Percentiles rank a stretch among this genome's conserved stretches.
These are phyloP conservation scores for Annona squamosa DNA, from an alignment of 164 flowering plant species.

Conservation along the genomic window DNA sequence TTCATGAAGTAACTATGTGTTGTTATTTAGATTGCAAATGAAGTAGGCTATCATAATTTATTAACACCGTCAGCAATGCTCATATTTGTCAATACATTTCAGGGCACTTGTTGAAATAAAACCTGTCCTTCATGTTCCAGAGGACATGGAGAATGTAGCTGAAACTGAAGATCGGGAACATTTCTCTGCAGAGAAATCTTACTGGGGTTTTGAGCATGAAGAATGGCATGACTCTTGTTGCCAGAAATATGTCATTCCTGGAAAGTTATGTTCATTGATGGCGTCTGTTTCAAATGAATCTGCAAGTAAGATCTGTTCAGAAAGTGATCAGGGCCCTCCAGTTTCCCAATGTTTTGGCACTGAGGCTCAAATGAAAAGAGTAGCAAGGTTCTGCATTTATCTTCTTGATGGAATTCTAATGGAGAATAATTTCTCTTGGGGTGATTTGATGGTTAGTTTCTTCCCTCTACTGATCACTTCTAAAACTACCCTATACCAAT, in stretches of 20 bases:
- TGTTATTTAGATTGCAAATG: background rate
- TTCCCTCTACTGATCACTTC: background rate
- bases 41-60: background rate
- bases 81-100: conserved; percentile 15
- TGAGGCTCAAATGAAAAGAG: conserved; percentile 31
- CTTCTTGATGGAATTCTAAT: conserved; percentile 47
- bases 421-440: conserved; percentile 64
- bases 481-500: background rate
- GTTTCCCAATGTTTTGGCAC: conserved; percentile 15
- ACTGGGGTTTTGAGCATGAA: conserved; percentile 56
- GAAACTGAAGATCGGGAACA: conserved; percentile 20
- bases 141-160: conserved; percentile 21
- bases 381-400: conserved; percentile 70
- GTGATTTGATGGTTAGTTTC: conserved; percentile 49
- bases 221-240: conserved; percentile 60
- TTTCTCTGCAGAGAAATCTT: conserved; percentile 8
- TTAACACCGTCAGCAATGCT: background rate
- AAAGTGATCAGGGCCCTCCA: conserved; percentile 11
- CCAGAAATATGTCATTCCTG: conserved; percentile 50
- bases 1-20: background rate
- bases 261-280: conserved; percentile 45
- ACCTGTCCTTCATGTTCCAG: conserved; percentile 57
- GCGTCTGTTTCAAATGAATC: conserved; percentile 39
- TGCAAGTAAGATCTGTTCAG: conserved; percentile 43
- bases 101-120: conserved; percentile 91